Percentiles rank a stretch among this genome's conserved stretches.
Evolutionary conservation across 169 alveolate species (phyloP).

Genomic region (Sarcocystis neurona): DNA sequence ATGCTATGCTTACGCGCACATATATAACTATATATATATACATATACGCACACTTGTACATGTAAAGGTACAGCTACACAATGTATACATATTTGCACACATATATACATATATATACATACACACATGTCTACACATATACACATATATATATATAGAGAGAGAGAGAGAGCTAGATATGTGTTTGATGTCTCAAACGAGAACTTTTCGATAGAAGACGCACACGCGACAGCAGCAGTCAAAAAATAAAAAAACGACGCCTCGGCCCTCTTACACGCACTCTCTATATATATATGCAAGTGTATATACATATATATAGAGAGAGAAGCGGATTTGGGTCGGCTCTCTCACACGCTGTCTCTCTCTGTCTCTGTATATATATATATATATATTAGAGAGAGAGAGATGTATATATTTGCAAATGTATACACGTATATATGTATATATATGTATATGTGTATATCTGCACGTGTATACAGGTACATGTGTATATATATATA

Average conservation of each 20-base stretch:
- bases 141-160: background rate
- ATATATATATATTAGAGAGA: background rate
- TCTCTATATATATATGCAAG: no score
- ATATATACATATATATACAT: background rate
- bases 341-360: no score
- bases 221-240: background rate
- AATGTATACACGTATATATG: background rate
- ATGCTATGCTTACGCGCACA: background rate
- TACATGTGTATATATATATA: background rate
- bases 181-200: background rate
- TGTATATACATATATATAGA: no score
- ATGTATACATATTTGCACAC: background rate
- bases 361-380: no score
- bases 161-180: background rate
- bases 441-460: background rate
- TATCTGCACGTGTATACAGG: background rate
- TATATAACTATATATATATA: background rate
- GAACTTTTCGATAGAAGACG: background rate
- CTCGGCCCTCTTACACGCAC: background rate
- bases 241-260: background rate
- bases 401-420: background rate
- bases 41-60: background rate
- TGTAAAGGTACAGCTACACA: background rate
- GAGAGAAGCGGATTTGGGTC: background rate
- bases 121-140: background rate